Evolutionary conservation across 2,329 filamentous ascomycete species (phyloP).

Genomic region (Colletotrichum spinosum): DNA sequence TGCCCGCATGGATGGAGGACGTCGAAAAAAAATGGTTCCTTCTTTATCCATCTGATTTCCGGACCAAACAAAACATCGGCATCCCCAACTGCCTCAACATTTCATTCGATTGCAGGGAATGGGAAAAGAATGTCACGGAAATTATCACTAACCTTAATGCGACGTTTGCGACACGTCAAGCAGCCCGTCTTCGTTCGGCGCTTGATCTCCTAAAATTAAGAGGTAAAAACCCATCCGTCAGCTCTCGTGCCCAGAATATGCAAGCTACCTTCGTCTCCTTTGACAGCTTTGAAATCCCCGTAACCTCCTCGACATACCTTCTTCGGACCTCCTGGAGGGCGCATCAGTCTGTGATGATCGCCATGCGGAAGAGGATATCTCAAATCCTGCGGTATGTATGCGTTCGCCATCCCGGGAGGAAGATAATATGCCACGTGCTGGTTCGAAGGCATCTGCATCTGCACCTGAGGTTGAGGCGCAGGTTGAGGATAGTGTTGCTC

Average conservation of each 20-base stretch:
- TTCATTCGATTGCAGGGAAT: slow-evolving; percentile 5
- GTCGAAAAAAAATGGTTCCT: too few relatives aligned
- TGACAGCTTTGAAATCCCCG: background rate
- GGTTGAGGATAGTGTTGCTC: slow-evolving; percentile 47
- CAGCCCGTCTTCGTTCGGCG: slow-evolving; percentile 73
- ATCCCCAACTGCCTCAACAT: slow-evolving; percentile 18
- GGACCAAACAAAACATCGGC: background rate
- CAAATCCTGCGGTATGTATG: slow-evolving; percentile 46
- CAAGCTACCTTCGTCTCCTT: background rate
- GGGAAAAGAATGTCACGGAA: slow-evolving; percentile 15
- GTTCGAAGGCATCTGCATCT: slow-evolving; percentile 48
- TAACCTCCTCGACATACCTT: slow-evolving; percentile 58
- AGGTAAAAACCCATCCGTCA: slow-evolving; percentile 27
- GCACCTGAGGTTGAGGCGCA: slow-evolving; percentile 45
- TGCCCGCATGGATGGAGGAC: slow-evolving; percentile 8
- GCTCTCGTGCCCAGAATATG: background rate
- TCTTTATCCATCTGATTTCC: slow-evolving; percentile 13
- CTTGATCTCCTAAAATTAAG: slow-evolving; percentile 66
- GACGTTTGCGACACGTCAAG: slow-evolving; percentile 70
- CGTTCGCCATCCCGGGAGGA: slow-evolving; percentile 44
- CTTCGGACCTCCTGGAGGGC: slow-evolving; percentile 64
- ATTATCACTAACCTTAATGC: slow-evolving; percentile 67
- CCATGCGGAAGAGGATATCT: slow-evolving; percentile 58
- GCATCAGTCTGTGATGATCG: slow-evolving; percentile 59
- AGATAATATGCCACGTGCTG: slow-evolving; percentile 56